phyloP scores from a whole-genome alignment of 768 basidiomycete species.

The Amanita muscaria region DNA sequence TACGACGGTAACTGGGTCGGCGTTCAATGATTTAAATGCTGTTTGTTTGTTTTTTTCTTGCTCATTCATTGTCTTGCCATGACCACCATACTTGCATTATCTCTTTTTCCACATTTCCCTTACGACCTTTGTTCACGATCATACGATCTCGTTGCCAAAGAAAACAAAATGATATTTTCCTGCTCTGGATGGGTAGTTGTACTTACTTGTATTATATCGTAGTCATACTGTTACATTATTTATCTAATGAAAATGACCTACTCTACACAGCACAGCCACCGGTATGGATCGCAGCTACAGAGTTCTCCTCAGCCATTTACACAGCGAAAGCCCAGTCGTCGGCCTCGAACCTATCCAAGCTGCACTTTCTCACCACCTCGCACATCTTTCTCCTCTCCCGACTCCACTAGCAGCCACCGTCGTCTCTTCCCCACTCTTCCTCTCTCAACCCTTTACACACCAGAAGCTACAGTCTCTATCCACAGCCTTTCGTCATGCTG shows the following conservation, averaged over 20 bases:
- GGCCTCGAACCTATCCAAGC: slow-evolving; percentile 42
- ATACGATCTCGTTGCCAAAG: too few relatives aligned
- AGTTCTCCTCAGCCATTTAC: slow-evolving; percentile 43
- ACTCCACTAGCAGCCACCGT: slow-evolving; percentile 50
- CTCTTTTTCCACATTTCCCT: too few relatives aligned
- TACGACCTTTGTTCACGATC: too few relatives aligned
- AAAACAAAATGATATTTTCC: too few relatives aligned
- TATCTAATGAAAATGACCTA: too few relatives aligned
- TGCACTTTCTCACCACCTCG: slow-evolving; percentile 52
- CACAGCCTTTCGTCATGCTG: slow-evolving; percentile 51
- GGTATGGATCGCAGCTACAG: slow-evolving; percentile 18
- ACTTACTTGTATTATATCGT: too few relatives aligned
- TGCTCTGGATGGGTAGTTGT: too few relatives aligned
- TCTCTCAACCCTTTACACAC: slow-evolving; percentile 32
- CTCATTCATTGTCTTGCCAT: too few relatives aligned
- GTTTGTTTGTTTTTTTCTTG: too few relatives aligned
- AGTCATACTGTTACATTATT: too few relatives aligned
- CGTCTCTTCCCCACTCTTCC: slow-evolving; percentile 48
- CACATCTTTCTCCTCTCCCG: slow-evolving; percentile 38
- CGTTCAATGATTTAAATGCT: too few relatives aligned
- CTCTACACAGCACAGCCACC: not conserved
- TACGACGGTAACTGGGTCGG: not conserved
- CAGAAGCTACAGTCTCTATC: slow-evolving; percentile 40
- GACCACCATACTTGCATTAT: too few relatives aligned
- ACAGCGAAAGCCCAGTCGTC: slow-evolving; percentile 33